Conservation (phyloP, 78 protist species). For the Tieghemostelium lacteum region DNA sequence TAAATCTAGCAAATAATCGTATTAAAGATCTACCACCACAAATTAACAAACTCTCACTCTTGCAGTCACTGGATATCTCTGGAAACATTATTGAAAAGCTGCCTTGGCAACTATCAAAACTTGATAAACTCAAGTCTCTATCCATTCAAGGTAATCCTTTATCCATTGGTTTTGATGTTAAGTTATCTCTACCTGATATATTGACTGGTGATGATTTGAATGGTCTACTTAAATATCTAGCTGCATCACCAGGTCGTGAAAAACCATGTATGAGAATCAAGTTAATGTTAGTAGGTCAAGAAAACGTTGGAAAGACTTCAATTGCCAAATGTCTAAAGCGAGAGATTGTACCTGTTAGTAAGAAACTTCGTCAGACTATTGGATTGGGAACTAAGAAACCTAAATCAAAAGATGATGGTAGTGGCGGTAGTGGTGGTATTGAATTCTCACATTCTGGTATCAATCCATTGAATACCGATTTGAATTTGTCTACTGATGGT, state of each 20-base stretch:
- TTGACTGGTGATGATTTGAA: slow-evolving; percentile 18
- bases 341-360: slow-evolving; percentile 44
- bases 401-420: slow-evolving; percentile 7
- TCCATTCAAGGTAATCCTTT: slow-evolving; percentile 45
- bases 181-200: slow-evolving; percentile 17
- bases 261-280: slow-evolving; percentile 72
- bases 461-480: slow-evolving; percentile 55
- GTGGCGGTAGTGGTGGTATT: no score
- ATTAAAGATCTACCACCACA: slow-evolving; percentile 74
- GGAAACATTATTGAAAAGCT: slow-evolving; percentile 53
- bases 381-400: slow-evolving; percentile 16
- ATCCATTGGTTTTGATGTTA: neutral
- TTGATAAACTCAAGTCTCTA: slow-evolving; percentile 59
- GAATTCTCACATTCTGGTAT: no score
- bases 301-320: slow-evolving; percentile 78
- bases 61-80: slow-evolving; percentile 33
- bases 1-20: slow-evolving; percentile 61
- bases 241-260: neutral
- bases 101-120: slow-evolving; percentile 83
- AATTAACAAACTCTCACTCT: slow-evolving; percentile 46
- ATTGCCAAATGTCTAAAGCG: slow-evolving; percentile 76
- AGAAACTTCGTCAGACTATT: slow-evolving; percentile 57
- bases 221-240: slow-evolving; percentile 14
- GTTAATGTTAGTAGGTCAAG: slow-evolving; percentile 82
- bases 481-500: slow-evolving; percentile 73